A percentile compares a stretch with the other conserved stretches of the same genome.
Evolutionary conservation across 306 rosid species (phyloP).

Genomic region (Oemleria cerasiformis): DNA sequence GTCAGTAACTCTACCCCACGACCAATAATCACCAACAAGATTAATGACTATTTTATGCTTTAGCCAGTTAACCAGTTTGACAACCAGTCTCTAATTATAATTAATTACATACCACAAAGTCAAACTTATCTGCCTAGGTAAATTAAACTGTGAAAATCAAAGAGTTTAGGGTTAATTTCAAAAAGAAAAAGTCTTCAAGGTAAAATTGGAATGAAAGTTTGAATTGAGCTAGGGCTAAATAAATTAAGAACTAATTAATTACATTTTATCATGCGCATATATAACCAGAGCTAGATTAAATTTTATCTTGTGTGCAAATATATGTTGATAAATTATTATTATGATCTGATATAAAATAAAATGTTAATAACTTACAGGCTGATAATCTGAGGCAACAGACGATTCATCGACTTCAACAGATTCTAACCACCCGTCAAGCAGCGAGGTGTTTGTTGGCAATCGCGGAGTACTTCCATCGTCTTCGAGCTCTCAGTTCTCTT

Average conservation of each 20-base stretch:
- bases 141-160: neutral
- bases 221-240: neutral
- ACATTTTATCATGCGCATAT: too few species aligned
- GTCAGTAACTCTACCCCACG: constrained; percentile 16
- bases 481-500: constrained; percentile 84
- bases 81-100: neutral
- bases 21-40: neutral
- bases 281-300: too few species aligned
- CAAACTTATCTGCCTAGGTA: neutral
- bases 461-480: constrained; percentile 82
- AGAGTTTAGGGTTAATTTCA: neutral
- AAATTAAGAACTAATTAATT: too few species aligned
- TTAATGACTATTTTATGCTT: neutral
- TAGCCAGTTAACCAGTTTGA: neutral
- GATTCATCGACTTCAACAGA: constrained; percentile 58
- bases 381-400: constrained; percentile 78
- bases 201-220: too few species aligned
- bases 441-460: constrained; percentile 85
- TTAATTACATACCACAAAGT: neutral
- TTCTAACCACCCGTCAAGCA: constrained; percentile 80
- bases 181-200: neutral
- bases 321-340: neutral
- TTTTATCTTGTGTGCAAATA: neutral
- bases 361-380: constrained; percentile 49
- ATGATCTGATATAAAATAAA: neutral